Percentiles rank a stretch among this genome's conserved stretches.
Conservation (phyloP, 2,329 filamentous ascomycete genomes). For the Chalaropsis ovoidea region DNA sequence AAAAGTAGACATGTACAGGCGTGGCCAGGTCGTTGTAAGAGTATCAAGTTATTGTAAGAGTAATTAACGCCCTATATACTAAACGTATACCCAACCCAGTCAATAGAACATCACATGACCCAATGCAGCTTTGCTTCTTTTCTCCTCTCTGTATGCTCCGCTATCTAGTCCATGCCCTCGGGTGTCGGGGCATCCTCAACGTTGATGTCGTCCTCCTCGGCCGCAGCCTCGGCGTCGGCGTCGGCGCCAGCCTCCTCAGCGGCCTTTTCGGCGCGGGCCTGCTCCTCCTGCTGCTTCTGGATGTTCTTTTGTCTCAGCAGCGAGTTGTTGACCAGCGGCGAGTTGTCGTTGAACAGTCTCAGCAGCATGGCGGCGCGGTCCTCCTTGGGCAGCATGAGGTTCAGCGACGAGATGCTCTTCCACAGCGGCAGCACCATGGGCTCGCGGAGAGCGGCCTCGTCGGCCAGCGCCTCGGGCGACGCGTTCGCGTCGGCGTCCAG, state of each 20-base stretch:
- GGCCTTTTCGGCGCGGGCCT: conserved; percentile 28
- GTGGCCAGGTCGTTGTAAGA: conserved; percentile 7
- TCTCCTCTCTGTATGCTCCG: background rate
- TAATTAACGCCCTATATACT: conserved; percentile 18
- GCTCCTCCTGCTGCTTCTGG: conserved; percentile 33
- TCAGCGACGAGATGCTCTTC: conserved; percentile 84
- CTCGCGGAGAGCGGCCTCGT: conserved; percentile 49
- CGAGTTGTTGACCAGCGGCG: conserved; percentile 65
- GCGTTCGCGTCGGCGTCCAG: conserved; percentile 49
- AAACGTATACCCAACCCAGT: background rate
- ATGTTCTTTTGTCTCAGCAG: conserved; percentile 41
- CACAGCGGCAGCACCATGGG: conserved; percentile 83
- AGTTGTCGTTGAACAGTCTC: conserved; percentile 80
- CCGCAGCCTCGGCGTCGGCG: conserved; percentile 27
- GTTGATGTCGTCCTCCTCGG: conserved; percentile 29
- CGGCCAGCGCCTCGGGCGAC: conserved; percentile 20
- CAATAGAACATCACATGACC: background rate
- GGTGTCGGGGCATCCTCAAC: conserved; percentile 36
- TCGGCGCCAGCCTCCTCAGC: conserved; percentile 29
- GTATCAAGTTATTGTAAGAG: background rate
- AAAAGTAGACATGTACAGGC: conserved; percentile 26
- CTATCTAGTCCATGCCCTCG: conserved; percentile 28
- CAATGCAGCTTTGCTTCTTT: background rate
- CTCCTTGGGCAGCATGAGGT: conserved; percentile 97
- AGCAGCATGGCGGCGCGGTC: conserved; percentile 87